These are phyloP conservation scores for Isoetes engelmannii DNA, from an alignment of 83 land plant genomes.

Conservation along the genomic window DNA sequence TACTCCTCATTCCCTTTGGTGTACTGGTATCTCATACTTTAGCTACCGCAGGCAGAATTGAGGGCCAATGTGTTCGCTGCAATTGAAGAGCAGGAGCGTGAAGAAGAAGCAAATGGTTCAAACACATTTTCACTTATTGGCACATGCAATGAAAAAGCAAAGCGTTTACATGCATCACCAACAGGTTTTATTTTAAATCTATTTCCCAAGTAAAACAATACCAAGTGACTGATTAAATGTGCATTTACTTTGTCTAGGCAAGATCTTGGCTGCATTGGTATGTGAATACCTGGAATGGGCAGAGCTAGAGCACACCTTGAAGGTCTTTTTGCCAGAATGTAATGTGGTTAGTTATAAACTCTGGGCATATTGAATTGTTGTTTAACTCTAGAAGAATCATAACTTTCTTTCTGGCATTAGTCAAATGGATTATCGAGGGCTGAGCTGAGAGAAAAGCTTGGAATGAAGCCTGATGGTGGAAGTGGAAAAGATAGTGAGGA, in stretches of 20 bases:
- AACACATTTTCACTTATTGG: slow-evolving; percentile 78
- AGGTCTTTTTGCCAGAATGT: slow-evolving; percentile 91
- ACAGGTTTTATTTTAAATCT: slow-evolving; percentile 39
- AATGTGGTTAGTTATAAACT: slow-evolving; percentile 57
- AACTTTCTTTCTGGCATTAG: slow-evolving; percentile 34
- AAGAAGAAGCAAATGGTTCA: slow-evolving; percentile 63
- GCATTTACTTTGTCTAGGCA: slow-evolving; percentile 45
- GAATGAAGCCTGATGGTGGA: slow-evolving; percentile 55
- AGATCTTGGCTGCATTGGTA: slow-evolving; percentile 71
- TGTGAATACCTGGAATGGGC: slow-evolving; percentile 99
- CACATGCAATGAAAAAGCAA: slow-evolving; percentile 91
- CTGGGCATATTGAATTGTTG: neutral
- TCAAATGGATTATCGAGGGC: slow-evolving; percentile 81
- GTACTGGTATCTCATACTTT: neutral
- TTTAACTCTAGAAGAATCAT: neutral
- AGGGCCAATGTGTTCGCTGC: slow-evolving; percentile 98
- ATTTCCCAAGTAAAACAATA: neutral
- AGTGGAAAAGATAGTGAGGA: slow-evolving; percentile 24
- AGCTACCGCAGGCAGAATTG: slow-evolving; percentile 71
- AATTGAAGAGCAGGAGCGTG: slow-evolving; percentile 94
- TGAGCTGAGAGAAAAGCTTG: slow-evolving; percentile 71
- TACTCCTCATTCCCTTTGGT: neutral
- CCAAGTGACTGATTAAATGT: neutral
- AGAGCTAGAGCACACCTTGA: slow-evolving; percentile 75
- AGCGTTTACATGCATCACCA: slow-evolving; percentile 82